These are phyloP conservation scores for Tilletiaria anomala DNA, from an alignment of 1,284 basidiomycete genomes.

Conservation along the genomic window DNA sequence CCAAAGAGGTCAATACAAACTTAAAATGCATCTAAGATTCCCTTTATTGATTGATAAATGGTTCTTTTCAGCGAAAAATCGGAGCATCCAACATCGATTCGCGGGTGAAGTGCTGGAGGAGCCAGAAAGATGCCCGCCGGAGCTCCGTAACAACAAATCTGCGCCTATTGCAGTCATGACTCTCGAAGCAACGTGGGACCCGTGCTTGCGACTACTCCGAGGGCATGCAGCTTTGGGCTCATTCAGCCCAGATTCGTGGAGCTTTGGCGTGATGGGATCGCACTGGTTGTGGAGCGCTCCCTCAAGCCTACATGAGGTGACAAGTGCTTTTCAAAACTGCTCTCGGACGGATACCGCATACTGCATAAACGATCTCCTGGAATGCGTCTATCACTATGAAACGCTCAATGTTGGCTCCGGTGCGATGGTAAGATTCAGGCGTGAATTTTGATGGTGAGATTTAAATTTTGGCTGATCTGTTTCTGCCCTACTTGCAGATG, in stretches of 20 bases:
- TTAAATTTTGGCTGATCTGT: background rate
- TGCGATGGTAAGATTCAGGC: slow-evolving; percentile 15
- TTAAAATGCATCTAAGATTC: background rate
- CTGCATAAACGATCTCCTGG: slow-evolving; percentile 16
- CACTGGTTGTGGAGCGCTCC: slow-evolving; percentile 25
- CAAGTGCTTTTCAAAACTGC: slow-evolving; percentile 11
- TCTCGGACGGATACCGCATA: slow-evolving; percentile 12
- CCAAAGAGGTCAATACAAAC: background rate
- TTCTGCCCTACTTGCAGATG: background rate
- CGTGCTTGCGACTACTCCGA: slow-evolving; percentile 12
- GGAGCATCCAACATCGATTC: too few relatives aligned
- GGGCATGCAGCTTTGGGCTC: slow-evolving; percentile 17
- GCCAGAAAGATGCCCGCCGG: background rate
- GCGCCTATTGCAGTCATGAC: slow-evolving; percentile 12
- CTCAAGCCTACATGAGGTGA: slow-evolving; percentile 6
- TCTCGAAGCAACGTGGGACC: slow-evolving; percentile 14
- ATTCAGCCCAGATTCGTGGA: slow-evolving; percentile 7
- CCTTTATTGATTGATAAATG: too few relatives aligned
- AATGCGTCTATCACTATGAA: slow-evolving; percentile 13
- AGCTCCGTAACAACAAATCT: background rate
- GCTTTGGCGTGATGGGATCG: slow-evolving; percentile 17
- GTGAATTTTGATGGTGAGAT: slow-evolving; percentile 15
- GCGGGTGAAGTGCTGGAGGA: too few relatives aligned
- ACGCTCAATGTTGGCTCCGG: slow-evolving; percentile 23
- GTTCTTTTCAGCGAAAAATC: too few relatives aligned